Evolutionary conservation across 441 rosid genomes (phyloP).

Genomic region (Dalechampia spathulata): DNA sequence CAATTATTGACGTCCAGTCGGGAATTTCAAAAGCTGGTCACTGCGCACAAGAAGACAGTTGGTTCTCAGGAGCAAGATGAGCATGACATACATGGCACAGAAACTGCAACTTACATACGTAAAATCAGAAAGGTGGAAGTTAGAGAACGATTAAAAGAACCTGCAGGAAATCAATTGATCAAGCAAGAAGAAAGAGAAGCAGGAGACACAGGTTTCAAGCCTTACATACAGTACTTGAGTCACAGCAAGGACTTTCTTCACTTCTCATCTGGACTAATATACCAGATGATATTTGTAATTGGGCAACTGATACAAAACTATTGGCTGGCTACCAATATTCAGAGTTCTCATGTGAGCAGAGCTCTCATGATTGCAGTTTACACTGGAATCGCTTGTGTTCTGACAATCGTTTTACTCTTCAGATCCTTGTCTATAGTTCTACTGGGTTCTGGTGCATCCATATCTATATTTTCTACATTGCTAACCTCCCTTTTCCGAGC

Average conservation of each 20-base stretch:
- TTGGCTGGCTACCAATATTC: slow-evolving; percentile 35
- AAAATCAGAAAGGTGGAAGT: slow-evolving; percentile 19
- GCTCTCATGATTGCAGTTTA: slow-evolving; percentile 24
- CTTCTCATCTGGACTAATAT: slow-evolving; percentile 16
- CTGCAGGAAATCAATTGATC: slow-evolving; percentile 35
- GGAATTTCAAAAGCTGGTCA: slow-evolving; percentile 38
- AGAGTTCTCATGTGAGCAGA: slow-evolving; percentile 20
- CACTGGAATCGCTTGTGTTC: slow-evolving; percentile 15
- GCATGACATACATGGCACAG: background rate
- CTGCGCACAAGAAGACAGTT: slow-evolving; percentile 22
- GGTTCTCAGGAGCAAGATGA: slow-evolving; percentile 10
- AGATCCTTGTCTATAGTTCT: slow-evolving; percentile 18
- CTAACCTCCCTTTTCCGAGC: slow-evolving; percentile 30
- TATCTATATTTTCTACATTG: slow-evolving; percentile 28
- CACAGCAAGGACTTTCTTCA: slow-evolving; percentile 30
- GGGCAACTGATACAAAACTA: slow-evolving; percentile 30
- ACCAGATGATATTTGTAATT: slow-evolving; percentile 24
- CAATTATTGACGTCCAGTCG: slow-evolving; percentile 23
- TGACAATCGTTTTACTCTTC: slow-evolving; percentile 28
- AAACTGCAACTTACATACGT: slow-evolving; percentile 3
- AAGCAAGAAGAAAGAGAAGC: slow-evolving; percentile 42
- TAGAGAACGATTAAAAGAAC: slow-evolving; percentile 1
- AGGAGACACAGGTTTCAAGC: slow-evolving; percentile 40
- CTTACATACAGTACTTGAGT: slow-evolving; percentile 43
- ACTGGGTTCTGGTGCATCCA: slow-evolving; percentile 28